Percentiles rank a stretch among this genome's conserved stretches.
These are phyloP conservation scores for Fusarium guadeloupense DNA, from an alignment of 2,329 filamentous ascomycete genomes.

Conservation along the genomic window DNA sequence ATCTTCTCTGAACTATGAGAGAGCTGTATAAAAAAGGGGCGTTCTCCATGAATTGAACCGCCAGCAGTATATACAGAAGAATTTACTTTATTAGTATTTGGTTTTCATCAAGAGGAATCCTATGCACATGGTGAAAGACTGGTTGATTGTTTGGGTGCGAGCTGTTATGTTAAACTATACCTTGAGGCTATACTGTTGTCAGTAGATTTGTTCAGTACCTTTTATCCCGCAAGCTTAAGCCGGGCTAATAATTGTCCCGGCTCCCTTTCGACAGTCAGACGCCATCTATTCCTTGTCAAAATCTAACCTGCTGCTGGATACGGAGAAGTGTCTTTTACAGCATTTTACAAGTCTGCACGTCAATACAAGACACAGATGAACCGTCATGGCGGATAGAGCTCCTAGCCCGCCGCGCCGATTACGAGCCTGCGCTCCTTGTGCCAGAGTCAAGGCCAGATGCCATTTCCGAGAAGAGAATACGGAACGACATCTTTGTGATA, in stretches of 20 bases:
- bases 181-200: neutral
- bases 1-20: neutral
- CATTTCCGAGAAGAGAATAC: conserved; percentile 40
- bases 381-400: conserved; percentile 25
- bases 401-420: conserved; percentile 44
- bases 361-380: neutral
- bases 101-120: neutral
- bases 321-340: neutral
- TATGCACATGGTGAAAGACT: too few relatives aligned
- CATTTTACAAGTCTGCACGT: neutral
- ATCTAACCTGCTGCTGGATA: neutral
- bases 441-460: conserved; percentile 44
- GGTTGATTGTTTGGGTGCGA: too few relatives aligned
- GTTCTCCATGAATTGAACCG: neutral
- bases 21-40: neutral
- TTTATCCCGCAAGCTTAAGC: neutral
- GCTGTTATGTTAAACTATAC: neutral
- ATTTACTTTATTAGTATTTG: neutral
- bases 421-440: conserved; percentile 46
- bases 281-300: neutral
- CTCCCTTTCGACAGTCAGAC: neutral
- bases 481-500: conserved; percentile 41
- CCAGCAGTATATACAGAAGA: neutral
- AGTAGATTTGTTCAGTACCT: neutral
- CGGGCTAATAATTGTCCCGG: conserved; percentile 5